Evolutionary conservation across 176 grass and related monocot genomes (phyloP), one percentile per base, ranked within the genome.

Genomic region (Hsuehochloa calcarea): DNA sequence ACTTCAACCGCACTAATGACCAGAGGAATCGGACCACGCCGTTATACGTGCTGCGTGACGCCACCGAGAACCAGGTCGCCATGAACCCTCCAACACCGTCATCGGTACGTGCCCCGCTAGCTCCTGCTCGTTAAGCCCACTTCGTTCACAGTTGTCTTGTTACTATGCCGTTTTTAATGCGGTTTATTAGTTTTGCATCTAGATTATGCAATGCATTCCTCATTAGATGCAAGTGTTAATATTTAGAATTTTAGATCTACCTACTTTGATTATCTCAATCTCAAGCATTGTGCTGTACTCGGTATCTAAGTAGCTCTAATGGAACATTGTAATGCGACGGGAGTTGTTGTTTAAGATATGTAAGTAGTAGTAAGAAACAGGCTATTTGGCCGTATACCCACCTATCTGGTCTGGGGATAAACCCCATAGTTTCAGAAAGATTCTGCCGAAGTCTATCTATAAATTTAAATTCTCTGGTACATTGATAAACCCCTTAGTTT

Each of bases 61-160:
- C 94, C 9, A 91, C 94, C n/a, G 93, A 93, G 94, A 93, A 96
- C 75, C 94, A 96, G 94, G 94, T 96, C 84, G 94, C 94, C 89
- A 91, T 93, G 94, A 96, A 96, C 84, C 91, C 94, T 26, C 44
- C 86, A 96, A 96, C 89, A 95, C 93, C 60, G 90, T 92, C 80
- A 91, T 90, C 74, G 93, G 62, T 65, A 65, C 62, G 62, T 34
- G 20, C 54, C 54, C 20, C 20, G 54, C 54, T 52, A 52, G 16
- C 50, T 52, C 50, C 13, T 54, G 16, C 51, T 54, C 51, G 17
- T 20, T 7, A 54, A 20, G 17, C 17, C 17, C 51, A 6, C 51
- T 54, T 54, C 17, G 17, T 54, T 20, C 51, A 2, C 7, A 19
- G 17, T 8, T 54, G 51, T 20, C 54, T n/a, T 58, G 19, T 22